Evolutionary conservation across 2,329 filamentous ascomycete species (phyloP).

Genomic region (Penicillium sclerotigenum): DNA sequence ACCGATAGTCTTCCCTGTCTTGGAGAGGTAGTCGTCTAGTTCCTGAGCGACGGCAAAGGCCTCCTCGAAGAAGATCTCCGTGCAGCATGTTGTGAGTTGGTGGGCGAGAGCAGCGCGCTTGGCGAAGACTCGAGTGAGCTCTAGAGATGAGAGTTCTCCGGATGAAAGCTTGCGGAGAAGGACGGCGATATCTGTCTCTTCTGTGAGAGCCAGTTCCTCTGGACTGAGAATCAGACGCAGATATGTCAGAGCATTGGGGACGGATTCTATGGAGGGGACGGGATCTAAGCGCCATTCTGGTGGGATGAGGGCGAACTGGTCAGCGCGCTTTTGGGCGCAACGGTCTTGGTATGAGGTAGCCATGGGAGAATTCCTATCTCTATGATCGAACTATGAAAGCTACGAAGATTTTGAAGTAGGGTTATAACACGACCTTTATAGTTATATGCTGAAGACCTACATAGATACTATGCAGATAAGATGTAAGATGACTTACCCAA

Average conservation of each 20-base stretch:
- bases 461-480: slow-evolving; percentile 5
- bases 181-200: slow-evolving; percentile 23
- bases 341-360: slow-evolving; percentile 21
- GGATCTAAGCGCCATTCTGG: slow-evolving; percentile 24
- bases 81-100: slow-evolving; percentile 43
- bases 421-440: neutral
- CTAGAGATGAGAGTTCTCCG: slow-evolving; percentile 19
- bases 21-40: slow-evolving; percentile 44
- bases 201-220: slow-evolving; percentile 23
- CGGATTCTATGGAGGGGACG: slow-evolving; percentile 20
- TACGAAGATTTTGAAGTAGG: neutral
- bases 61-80: slow-evolving; percentile 52
- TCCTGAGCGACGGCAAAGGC: slow-evolving; percentile 46
- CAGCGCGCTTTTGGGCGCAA: slow-evolving; percentile 23
- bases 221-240: slow-evolving; percentile 16
- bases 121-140: slow-evolving; percentile 38
- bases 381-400: neutral
- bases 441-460: neutral
- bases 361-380: neutral
- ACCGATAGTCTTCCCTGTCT: slow-evolving; percentile 46
- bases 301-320: slow-evolving; percentile 22
- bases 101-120: slow-evolving; percentile 34
- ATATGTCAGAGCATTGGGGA: slow-evolving; percentile 20
- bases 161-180: slow-evolving; percentile 22
- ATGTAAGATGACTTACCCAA: slow-evolving; percentile 23